Evolutionary conservation across 2,329 filamentous ascomycete genomes (phyloP).

Genomic region (Aaosphaeria arxii): DNA sequence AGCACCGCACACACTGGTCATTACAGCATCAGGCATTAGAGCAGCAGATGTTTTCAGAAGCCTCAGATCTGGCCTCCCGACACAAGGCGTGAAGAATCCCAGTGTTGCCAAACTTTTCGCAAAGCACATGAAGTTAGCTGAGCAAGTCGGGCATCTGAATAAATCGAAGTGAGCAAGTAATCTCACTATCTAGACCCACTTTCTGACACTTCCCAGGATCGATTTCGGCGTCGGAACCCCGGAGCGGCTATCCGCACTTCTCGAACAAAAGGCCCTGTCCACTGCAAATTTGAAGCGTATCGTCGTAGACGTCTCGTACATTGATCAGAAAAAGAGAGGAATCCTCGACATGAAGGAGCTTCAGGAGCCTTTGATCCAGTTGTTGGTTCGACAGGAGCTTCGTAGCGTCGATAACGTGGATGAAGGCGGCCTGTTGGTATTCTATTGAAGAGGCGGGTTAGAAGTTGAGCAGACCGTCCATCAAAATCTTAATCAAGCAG

Average conservation of each 20-base stretch:
- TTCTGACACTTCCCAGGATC: constrained; percentile 52
- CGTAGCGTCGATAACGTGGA: constrained; percentile 37
- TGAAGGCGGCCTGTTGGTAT: constrained; percentile 27
- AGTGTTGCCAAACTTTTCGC: constrained; percentile 90
- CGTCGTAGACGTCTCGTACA: constrained; percentile 85
- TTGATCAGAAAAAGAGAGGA: constrained; percentile 91
- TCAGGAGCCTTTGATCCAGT: constrained; percentile 72
- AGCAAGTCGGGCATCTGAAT: constrained; percentile 75
- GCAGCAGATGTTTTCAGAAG: constrained; percentile 80
- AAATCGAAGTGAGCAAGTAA: constrained; percentile 47
- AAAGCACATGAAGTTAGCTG: constrained; percentile 94
- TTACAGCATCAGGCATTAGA: constrained; percentile 80
- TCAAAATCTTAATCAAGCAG: background rate
- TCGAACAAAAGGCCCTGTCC: constrained; percentile 76
- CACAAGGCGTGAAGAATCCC: constrained; percentile 57
- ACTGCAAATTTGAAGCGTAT: constrained; percentile 71
- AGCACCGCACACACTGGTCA: constrained; percentile 74
- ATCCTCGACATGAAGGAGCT: constrained; percentile 96
- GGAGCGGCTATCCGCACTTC: constrained; percentile 73
- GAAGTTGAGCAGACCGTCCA: background rate
- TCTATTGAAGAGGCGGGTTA: constrained; percentile 20
- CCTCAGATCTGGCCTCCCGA: constrained; percentile 60
- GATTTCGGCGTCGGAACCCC: constrained; percentile 92
- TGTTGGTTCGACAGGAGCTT: constrained; percentile 69
- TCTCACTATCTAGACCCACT: background rate